phyloP scores from a whole-genome alignment of 495 filamentous ascomycete species.

The Neurospora sp. region DNA sequence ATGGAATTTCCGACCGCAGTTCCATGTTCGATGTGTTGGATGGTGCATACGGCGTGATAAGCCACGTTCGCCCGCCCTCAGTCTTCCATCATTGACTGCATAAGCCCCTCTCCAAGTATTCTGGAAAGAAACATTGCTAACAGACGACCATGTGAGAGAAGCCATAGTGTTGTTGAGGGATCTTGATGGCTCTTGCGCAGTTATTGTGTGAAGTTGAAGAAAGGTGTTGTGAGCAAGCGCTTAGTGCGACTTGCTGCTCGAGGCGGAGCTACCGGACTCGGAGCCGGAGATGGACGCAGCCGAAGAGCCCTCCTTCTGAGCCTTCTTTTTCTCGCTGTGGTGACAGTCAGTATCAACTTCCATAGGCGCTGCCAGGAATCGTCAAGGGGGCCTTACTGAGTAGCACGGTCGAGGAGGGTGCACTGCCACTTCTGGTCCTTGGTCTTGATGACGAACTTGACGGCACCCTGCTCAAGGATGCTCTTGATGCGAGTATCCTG shows the following conservation, averaged over 20 bases:
- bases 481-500: constrained; percentile 18
- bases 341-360: background rate
- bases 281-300: constrained; percentile 17
- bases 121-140: background rate
- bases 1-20: background rate
- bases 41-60: background rate
- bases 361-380: background rate
- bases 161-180: background rate
- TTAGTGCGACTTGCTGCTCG: constrained; percentile 18
- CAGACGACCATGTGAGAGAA: background rate
- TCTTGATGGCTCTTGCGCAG: background rate
- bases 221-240: background rate
- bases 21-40: background rate
- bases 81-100: background rate
- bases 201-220: background rate
- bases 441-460: constrained; percentile 36
- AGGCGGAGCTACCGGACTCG: constrained; percentile 20
- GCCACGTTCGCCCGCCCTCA: background rate
- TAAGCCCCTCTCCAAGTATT: background rate
- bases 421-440: constrained; percentile 28
- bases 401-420: constrained; percentile 30
- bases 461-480: constrained; percentile 23
- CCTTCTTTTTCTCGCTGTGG: constrained; percentile 27
- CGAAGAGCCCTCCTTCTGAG: constrained; percentile 9
- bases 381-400: constrained; percentile 24